These are phyloP conservation scores for Prunus dulcis DNA, from an alignment of 306 rosid species.

Conservation along the genomic window DNA sequence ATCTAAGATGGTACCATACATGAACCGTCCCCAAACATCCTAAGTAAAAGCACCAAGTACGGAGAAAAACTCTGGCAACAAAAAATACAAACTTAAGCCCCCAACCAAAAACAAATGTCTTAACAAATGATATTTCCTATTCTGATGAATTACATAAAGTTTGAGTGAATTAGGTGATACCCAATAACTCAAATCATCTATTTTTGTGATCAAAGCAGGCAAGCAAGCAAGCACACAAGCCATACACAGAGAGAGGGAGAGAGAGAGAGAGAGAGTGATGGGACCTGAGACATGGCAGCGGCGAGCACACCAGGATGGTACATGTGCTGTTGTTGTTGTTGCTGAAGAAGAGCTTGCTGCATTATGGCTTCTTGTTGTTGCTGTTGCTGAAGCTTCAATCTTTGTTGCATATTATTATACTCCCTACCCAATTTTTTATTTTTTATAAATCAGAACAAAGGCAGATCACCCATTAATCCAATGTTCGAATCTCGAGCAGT, in stretches of 20 bases:
- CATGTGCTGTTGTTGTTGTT: conserved; percentile 60
- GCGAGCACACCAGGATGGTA: conserved; percentile 77
- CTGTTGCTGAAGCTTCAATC: conserved; percentile 55
- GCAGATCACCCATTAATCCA: conserved; percentile 20
- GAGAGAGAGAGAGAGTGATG: background rate
- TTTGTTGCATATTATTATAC: conserved; percentile 58
- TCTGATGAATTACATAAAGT: background rate
- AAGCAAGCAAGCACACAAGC: background rate
- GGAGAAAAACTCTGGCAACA: background rate
- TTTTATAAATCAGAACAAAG: background rate
- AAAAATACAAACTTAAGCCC: background rate
- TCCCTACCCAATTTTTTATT: background rate
- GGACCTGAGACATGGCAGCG: conserved; percentile 71
- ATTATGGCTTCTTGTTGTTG: conserved; percentile 59
- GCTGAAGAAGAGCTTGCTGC: conserved; percentile 79
- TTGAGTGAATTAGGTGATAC: background rate
- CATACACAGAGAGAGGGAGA: background rate
- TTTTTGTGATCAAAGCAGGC: conserved; percentile 3
- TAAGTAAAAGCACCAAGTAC: background rate
- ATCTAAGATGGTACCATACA: background rate
- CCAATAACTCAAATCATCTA: background rate
- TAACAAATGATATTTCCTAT: background rate
- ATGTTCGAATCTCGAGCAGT: conserved; percentile 24
- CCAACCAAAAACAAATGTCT: background rate
- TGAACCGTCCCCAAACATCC: background rate